phyloP scores from a whole-genome alignment of 164 flowering plant species.

The Liquidambar formosana region DNA sequence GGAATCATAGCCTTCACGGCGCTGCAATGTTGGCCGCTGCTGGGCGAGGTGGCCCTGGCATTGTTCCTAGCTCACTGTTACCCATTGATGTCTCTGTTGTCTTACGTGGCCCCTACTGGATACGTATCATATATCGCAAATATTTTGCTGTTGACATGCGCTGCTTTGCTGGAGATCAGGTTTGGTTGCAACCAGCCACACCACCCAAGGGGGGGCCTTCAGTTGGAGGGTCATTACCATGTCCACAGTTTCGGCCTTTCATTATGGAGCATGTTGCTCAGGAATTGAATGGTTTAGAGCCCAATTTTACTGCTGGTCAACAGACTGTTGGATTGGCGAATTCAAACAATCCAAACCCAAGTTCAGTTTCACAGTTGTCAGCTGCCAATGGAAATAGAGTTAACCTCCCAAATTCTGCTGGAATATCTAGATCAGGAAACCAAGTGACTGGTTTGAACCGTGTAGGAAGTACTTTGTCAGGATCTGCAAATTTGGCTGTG shows the following conservation, averaged over 20 bases:
- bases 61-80: constrained; percentile 94
- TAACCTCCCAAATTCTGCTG: constrained; percentile 47
- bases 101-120: constrained; percentile 96
- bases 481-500: constrained; percentile 53
- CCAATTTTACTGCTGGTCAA: constrained; percentile 60
- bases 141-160: constrained; percentile 98
- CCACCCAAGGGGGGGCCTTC: constrained; percentile 89
- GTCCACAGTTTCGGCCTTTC: constrained; percentile 98
- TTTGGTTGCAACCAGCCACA: constrained; percentile 99
- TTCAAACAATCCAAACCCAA: constrained; percentile 46
- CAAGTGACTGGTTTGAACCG: constrained; percentile 59
- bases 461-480: constrained; percentile 47
- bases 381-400: constrained; percentile 57
- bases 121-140: constrained; percentile 88
- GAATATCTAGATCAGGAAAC: constrained; percentile 56
- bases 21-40: constrained; percentile 78
- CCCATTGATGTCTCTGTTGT: constrained; percentile 99
- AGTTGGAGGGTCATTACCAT: constrained; percentile 94
- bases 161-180: constrained; percentile 99
- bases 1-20: constrained; percentile 59
- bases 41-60: constrained; percentile 92
- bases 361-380: constrained; percentile 53
- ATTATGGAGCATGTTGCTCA: constrained; percentile 99
- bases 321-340: constrained; percentile 57
- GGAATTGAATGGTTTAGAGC: constrained; percentile 84